A percentile compares a stretch with the other conserved stretches of the same genome.
Evolutionary conservation across 495 filamentous ascomycete species (phyloP).

Genomic region (Trichoderma virens): DNA sequence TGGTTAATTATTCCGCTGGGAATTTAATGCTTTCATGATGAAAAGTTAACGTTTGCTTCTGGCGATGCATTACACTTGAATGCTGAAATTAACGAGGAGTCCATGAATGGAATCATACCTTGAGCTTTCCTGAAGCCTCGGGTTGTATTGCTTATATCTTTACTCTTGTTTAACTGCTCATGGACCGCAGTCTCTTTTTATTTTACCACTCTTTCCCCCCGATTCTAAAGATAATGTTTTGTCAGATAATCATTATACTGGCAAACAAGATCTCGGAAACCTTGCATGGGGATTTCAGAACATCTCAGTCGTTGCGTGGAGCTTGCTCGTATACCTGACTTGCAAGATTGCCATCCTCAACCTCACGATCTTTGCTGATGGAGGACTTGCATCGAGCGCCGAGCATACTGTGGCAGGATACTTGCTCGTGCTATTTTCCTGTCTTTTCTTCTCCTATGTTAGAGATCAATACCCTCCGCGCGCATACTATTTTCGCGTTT

Average conservation of each 20-base stretch:
- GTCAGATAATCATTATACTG: neutral
- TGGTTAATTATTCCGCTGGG: neutral
- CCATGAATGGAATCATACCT: neutral
- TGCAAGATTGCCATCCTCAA: neutral
- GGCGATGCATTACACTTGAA: neutral
- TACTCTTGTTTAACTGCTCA: neutral
- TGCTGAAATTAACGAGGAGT: neutral
- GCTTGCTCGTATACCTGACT: neutral
- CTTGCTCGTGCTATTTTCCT: neutral
- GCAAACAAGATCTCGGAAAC: no score
- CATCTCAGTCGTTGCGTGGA: neutral
- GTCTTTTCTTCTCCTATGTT: neutral
- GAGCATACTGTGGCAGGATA: neutral
- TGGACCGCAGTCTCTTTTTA: neutral
- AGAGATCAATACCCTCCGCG: neutral
- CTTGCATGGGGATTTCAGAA: neutral
- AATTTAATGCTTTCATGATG: neutral
- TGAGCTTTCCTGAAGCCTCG: neutral
- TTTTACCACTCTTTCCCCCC: no score
- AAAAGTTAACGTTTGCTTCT: neutral
- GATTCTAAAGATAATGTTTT: neutral
- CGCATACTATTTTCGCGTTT: neutral
- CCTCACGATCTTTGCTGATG: neutral
- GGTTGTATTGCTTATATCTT: neutral
- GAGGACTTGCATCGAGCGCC: neutral